Base-by-base conservation (phyloP, 257 asterid genomes). In the Craterostigma plantagineum region DNA sequence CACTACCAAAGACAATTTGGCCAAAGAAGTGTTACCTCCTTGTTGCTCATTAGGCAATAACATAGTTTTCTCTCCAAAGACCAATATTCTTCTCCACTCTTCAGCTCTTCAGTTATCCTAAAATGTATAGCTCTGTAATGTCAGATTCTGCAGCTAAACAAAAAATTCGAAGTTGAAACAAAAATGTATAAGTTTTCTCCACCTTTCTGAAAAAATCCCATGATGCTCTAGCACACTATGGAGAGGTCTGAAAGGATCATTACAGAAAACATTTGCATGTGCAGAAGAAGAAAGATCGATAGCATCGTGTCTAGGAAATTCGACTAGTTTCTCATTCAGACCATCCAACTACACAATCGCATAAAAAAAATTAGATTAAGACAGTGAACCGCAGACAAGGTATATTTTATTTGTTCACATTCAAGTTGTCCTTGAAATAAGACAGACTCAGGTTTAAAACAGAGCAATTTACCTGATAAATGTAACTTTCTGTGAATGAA, bases 21-120 rank as follows among this genome's bases (percentile, higher is more conserved):
- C 35, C 10, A 38, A 45, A 38, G 36, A 18, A 30, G n/a, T n/a
- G n/a, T 41, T 58, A 77, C 95, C 77, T 79, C 68, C 42, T 66
- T 38, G 62, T 73, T 70, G 53, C 66, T 67, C 52, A 44, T 60
- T 35, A 68, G 54, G 34, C 83, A 62, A 76, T 46, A 35, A 33
- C 95, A 90, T 23, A 90, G 70, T 65, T 75, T 83, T 65, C 95
- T 83, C 66, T 90, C 98, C 43, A 90, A 70, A 50, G 70, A 66
- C 95, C 95, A 90, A 61, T 90, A 90, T 54, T 87, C 86, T 58
- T 53, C 75, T 53, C 98, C 98, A 27, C 52, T 43, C 23, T 57
- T 68, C 43, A 82, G 67, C 70, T 90, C 98, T 60, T 68, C 77
- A 35, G n/a, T 49, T 49, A 83, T 71, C 75, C 98, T 90, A 60